Evolutionary conservation across 495 filamentous ascomycete genomes (phyloP), one percentile per base, ranked within the genome.

Genomic region (Lasiosphaeria hispida): DNA sequence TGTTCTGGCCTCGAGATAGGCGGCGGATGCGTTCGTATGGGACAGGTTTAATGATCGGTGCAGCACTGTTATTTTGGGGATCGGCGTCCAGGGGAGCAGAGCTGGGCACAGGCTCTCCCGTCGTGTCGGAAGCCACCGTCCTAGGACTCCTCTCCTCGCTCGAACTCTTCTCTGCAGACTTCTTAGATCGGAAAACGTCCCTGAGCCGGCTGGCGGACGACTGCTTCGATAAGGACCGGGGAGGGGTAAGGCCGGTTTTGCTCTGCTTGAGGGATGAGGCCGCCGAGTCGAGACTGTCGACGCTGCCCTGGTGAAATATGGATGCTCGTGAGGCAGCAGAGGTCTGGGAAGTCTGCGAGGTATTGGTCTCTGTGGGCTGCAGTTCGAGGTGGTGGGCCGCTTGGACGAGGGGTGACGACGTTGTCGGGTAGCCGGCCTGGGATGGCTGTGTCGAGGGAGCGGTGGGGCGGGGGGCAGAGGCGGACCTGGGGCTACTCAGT

Each of bases 401-500:
- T 61, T 86, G 85, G 36, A 94, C 83, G 51, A 92, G 73, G 33
- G 90, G 91, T 23, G 91, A 92, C 13, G 90, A 93, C 10, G 88
- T 84, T 33, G 91, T 93, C 53, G 92, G 78, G 70, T 89, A 88
- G 55, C 86, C 90, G 61, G 85, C 78, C 67, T 94, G 90, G 30
- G 90, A 93, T 38, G 87, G 80, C 71, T 87, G 87, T 33, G 85
- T 79, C 41, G 86, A 85, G 53, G 80, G 57, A 73, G 75, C 62
- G 83, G 88, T 55, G 82, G 85, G 68, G 45, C 66, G 63, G 34
- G 7, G 63, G 34, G 7, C 57, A 30, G 56, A 47, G 45, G 23
- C 23, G 23, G 58, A 54, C 23, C 62, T 65, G 51, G 58, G 55
- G 48, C 55, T 63, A 61, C 50, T 45, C 47, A 42, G 47, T 59